Conservation (phyloP, 2,329 filamentous ascomycete genomes). For the Monosporascus ibericus region DNA sequence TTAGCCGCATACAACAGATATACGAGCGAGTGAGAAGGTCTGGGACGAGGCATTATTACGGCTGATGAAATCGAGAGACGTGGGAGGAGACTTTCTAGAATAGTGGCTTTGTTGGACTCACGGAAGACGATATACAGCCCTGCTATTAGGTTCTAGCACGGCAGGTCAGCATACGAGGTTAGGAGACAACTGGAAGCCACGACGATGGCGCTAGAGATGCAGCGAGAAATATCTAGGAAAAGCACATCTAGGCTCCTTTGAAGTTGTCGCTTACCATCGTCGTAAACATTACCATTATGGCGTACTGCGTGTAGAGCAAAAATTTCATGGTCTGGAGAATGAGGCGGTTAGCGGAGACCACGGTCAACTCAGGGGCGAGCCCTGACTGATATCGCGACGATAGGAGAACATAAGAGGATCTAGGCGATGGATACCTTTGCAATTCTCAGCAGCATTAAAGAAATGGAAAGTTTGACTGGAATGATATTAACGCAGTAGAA, state of each 20-base stretch:
- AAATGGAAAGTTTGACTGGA: constrained; percentile 11
- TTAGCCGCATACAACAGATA: neutral
- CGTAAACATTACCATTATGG: constrained; percentile 11
- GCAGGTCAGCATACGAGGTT: neutral
- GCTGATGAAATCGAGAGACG: neutral
- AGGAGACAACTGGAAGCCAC: neutral
- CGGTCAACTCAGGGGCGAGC: neutral
- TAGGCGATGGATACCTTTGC: constrained; percentile 2
- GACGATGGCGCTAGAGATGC: neutral
- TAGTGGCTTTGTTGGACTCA: neutral
- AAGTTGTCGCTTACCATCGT: constrained; percentile 3
- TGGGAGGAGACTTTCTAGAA: neutral
- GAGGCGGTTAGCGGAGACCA: too few relatives aligned
- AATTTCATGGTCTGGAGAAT: neutral
- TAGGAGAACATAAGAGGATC: neutral
- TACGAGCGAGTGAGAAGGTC: too few relatives aligned
- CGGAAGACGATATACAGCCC: constrained; percentile 15
- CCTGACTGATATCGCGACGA: neutral
- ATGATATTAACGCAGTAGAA: constrained; percentile 14
- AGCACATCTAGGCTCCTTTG: neutral
- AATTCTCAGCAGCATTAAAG: constrained; percentile 10
- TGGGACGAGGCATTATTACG: too few relatives aligned
- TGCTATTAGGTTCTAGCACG: constrained; percentile 8
- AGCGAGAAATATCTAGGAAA: too few relatives aligned
- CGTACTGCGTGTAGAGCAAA: constrained; percentile 7